phyloP scores from a whole-genome alignment of 2,329 filamentous ascomycete genomes.

The Phaeosphaeriaceae sp. region DNA sequence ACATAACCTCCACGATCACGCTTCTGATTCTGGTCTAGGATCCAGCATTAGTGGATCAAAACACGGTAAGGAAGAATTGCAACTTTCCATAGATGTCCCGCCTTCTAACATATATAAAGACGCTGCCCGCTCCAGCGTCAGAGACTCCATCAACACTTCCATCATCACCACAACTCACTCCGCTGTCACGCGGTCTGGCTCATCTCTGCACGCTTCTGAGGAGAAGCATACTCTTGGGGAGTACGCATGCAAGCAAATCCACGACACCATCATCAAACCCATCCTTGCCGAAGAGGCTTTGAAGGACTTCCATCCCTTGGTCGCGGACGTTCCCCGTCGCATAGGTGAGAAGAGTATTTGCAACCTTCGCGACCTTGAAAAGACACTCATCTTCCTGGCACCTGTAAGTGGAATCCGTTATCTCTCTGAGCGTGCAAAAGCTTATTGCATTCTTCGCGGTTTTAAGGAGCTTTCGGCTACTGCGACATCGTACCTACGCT shows the following conservation, averaged over 20 bases:
- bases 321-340: constrained; percentile 77
- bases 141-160: constrained; percentile 47
- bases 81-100: constrained; percentile 21
- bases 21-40: constrained; percentile 87
- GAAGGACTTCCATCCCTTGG: constrained; percentile 80
- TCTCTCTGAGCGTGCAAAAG: constrained; percentile 66
- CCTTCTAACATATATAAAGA: constrained; percentile 46
- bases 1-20: constrained; percentile 65
- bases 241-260: constrained; percentile 77
- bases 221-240: constrained; percentile 67
- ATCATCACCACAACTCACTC: constrained; percentile 46
- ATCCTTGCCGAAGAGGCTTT: constrained; percentile 75
- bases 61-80: constrained; percentile 44
- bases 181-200: constrained; percentile 55
- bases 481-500: constrained; percentile 80
- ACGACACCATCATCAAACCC: constrained; percentile 76
- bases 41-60: constrained; percentile 73
- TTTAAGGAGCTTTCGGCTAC: constrained; percentile 75
- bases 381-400: constrained; percentile 88
- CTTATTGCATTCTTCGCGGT: constrained; percentile 65
- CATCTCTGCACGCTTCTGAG: constrained; percentile 43
- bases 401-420: constrained; percentile 77
- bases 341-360: constrained; percentile 86
- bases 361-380: constrained; percentile 91
- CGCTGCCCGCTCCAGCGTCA: constrained; percentile 37